These are phyloP conservation scores for Carpinus fangiana DNA, from an alignment of 306 rosid species.

Conservation along the genomic window DNA sequence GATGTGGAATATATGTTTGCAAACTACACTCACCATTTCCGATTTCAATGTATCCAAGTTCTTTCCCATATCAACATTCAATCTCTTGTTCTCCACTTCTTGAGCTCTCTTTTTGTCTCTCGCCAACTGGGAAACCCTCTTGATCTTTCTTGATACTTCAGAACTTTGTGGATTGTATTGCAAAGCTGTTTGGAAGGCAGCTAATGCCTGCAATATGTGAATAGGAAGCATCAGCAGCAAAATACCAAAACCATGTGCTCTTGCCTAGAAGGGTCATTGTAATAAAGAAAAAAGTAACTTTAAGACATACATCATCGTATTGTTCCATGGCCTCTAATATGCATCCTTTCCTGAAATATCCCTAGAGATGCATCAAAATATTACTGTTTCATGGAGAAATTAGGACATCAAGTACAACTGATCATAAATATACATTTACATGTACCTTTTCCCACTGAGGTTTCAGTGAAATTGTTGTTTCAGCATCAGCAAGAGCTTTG, in stretches of 20 bases:
- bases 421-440: constrained; percentile 10
- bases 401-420: constrained; percentile 16
- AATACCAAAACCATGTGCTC: constrained; percentile 18
- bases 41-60: constrained; percentile 71
- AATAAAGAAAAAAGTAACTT: constrained; percentile 20
- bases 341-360: constrained; percentile 96
- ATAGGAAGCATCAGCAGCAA: constrained; percentile 30
- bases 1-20: not conserved
- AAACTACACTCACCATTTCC: constrained; percentile 68
- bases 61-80: constrained; percentile 81
- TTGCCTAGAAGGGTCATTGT: constrained; percentile 6
- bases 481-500: constrained; percentile 97
- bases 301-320: constrained; percentile 69
- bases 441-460: constrained; percentile 97
- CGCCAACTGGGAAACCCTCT: constrained; percentile 64
- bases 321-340: constrained; percentile 90
- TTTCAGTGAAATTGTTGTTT: constrained; percentile 76
- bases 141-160: constrained; percentile 89
- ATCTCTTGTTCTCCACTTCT: constrained; percentile 83
- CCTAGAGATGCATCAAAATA: constrained; percentile 58
- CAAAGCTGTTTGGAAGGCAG: constrained; percentile 76
- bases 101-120: constrained; percentile 73
- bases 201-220: constrained; percentile 62
- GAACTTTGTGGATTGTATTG: constrained; percentile 80
- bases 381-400: constrained; percentile 13